A percentile compares a stretch with the other conserved stretches of the same genome.
These are phyloP conservation scores for Hyphodiscus hymeniophilus DNA, from an alignment of 495 filamentous ascomycete genomes.

Conservation along the genomic window DNA sequence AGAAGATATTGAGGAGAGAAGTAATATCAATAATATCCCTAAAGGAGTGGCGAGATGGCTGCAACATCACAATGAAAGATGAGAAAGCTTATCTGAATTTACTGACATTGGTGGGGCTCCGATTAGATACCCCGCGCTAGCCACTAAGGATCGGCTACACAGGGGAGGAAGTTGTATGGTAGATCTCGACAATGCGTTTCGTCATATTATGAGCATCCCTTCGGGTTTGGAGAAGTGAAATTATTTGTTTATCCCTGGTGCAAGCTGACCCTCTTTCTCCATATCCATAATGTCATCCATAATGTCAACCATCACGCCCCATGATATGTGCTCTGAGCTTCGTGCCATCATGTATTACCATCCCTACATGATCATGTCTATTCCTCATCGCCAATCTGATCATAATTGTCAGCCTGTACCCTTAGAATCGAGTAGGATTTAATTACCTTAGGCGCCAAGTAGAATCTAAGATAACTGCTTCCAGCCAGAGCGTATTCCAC, in stretches of 20 bases:
- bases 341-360: constrained; percentile 16
- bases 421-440: constrained; percentile 21
- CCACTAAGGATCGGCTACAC: not conserved
- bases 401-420: constrained; percentile 2
- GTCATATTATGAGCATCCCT: constrained; percentile 6
- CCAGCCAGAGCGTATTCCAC: constrained; percentile 81
- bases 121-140: constrained; percentile 21
- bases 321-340: constrained; percentile 18
- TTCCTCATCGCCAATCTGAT: constrained; percentile 80
- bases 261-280: constrained; percentile 5
- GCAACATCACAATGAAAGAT: not conserved
- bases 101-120: constrained; percentile 13
- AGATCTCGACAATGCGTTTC: not conserved
- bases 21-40: not conserved
- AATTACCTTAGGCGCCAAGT: constrained; percentile 80
- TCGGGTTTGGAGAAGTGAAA: not conserved
- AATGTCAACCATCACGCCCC: constrained; percentile 21
- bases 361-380: constrained; percentile 34
- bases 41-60: not conserved
- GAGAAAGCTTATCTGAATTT: not conserved
- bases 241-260: constrained; percentile 3
- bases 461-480: constrained; percentile 90
- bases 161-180: not conserved
- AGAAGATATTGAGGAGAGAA: not conserved
- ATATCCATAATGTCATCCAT: constrained; percentile 24